Evolutionary conservation across 306 rosid species (phyloP).

Genomic region (Potentilla sterilis): DNA sequence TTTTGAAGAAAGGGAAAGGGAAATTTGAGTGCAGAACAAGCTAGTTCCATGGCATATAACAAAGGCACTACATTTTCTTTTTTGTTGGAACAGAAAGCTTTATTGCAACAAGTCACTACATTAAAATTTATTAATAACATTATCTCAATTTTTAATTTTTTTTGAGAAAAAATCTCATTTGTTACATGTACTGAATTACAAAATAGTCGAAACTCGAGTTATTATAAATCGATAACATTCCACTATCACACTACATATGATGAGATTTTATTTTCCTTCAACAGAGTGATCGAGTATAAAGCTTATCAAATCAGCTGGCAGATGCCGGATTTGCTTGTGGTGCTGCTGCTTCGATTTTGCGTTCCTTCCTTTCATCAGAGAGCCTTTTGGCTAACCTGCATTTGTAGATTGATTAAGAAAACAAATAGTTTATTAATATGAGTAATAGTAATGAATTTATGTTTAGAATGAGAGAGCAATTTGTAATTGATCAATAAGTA

Average conservation of each 20-base stretch:
- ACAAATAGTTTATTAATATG: background rate
- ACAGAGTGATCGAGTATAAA: background rate
- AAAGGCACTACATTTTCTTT: too few relatives aligned
- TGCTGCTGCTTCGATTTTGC: background rate
- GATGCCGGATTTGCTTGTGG: background rate
- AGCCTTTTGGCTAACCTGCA: background rate
- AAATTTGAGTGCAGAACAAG: too few relatives aligned
- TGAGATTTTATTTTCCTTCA: background rate
- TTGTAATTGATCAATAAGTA: background rate
- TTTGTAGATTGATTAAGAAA: background rate
- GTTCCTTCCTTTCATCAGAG: background rate
- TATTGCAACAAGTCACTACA: too few relatives aligned
- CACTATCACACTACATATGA: background rate
- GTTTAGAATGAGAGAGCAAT: background rate
- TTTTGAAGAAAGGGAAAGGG: too few relatives aligned
- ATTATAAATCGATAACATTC: background rate
- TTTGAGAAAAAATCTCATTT: too few relatives aligned
- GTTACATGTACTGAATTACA: background rate
- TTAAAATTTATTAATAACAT: too few relatives aligned
- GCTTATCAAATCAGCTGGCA: background rate
- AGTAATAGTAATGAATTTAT: background rate
- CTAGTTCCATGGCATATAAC: too few relatives aligned
- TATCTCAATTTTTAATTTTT: too few relatives aligned
- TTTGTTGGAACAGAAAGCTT: too few relatives aligned
- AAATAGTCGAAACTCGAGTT: background rate